These are phyloP conservation scores for Artemisia tridentata DNA, from an alignment of 129 eudicot species.

Conservation along the genomic window DNA sequence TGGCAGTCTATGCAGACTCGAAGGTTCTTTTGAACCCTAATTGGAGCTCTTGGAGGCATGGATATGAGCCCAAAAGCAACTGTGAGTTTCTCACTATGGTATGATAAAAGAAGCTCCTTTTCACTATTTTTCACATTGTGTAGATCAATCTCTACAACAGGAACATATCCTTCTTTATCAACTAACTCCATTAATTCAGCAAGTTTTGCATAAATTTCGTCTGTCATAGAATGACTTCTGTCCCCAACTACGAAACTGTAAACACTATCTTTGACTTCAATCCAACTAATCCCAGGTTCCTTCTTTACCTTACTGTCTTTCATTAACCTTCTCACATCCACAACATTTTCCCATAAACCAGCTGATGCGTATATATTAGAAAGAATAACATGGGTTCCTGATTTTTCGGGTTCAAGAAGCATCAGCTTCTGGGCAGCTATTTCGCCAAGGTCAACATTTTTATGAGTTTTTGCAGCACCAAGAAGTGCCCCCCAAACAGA, in stretches of 20 bases:
- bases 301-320: constrained; percentile 71
- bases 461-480: constrained; percentile 84
- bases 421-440: constrained; percentile 62
- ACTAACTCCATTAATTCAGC: constrained; percentile 52
- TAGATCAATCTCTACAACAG: constrained; percentile 67
- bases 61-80: constrained; percentile 81
- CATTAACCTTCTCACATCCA: constrained; percentile 60
- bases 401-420: constrained; percentile 72
- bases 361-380: constrained; percentile 86
- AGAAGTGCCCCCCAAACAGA: constrained; percentile 92
- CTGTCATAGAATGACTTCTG: constrained; percentile 56
- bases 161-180: constrained; percentile 74
- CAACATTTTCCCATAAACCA: constrained; percentile 79
- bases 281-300: constrained; percentile 94
- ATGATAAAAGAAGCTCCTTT: constrained; percentile 68
- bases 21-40: constrained; percentile 83
- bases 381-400: constrained; percentile 76
- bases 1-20: constrained; percentile 86
- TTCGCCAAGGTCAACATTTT: constrained; percentile 72
- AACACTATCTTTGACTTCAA: constrained; percentile 69
- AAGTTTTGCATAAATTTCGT: constrained; percentile 67
- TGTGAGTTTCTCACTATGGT: constrained; percentile 91
- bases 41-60: constrained; percentile 67
- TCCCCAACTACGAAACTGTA: constrained; percentile 82
- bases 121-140: constrained; percentile 63